A percentile compares a stretch with the other conserved stretches of the same genome.
Evolutionary conservation across 179 eudicot genomes (phyloP).

Genomic region (Patellifolia procumbens): DNA sequence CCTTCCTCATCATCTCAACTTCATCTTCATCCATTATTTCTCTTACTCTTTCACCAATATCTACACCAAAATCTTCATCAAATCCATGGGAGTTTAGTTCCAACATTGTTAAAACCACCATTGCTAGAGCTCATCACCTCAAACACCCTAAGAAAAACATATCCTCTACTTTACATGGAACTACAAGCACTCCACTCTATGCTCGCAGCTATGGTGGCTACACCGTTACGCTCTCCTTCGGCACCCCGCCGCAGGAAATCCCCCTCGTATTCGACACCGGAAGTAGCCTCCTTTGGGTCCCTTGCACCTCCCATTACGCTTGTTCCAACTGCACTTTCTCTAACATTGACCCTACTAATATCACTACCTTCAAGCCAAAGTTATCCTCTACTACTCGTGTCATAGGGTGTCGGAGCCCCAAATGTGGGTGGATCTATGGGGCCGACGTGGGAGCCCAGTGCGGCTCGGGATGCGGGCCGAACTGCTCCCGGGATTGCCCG

Average conservation of each 20-base stretch:
- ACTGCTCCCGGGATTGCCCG: slow-evolving; percentile 46
- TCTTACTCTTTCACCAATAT: slow-evolving; percentile 40
- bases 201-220: slow-evolving; percentile 72
- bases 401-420: slow-evolving; percentile 49
- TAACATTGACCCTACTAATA: slow-evolving; percentile 25
- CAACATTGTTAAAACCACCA: slow-evolving; percentile 45
- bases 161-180: slow-evolving; percentile 19
- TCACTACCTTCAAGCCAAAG: slow-evolving; percentile 45
- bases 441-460: slow-evolving; percentile 37
- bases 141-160: slow-evolving; percentile 39
- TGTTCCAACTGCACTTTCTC: slow-evolving; percentile 51
- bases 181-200: slow-evolving; percentile 36
- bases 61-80: slow-evolving; percentile 19
- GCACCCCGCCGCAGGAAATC: slow-evolving; percentile 61
- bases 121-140: slow-evolving; percentile 55
- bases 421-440: slow-evolving; percentile 50
- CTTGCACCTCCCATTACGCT: slow-evolving; percentile 50
- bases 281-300: slow-evolving; percentile 74
- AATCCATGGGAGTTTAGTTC: slow-evolving; percentile 36
- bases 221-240: slow-evolving; percentile 57
- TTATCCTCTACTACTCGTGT: slow-evolving; percentile 47
- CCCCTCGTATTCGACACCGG: slow-evolving; percentile 72
- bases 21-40: slow-evolving; percentile 33
- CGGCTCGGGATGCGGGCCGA: slow-evolving; percentile 22
- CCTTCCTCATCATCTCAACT: slow-evolving; percentile 28